These are phyloP conservation scores for Talinum fruticosum DNA, from an alignment of 148 eudicot genomes.

Conservation along the genomic window DNA sequence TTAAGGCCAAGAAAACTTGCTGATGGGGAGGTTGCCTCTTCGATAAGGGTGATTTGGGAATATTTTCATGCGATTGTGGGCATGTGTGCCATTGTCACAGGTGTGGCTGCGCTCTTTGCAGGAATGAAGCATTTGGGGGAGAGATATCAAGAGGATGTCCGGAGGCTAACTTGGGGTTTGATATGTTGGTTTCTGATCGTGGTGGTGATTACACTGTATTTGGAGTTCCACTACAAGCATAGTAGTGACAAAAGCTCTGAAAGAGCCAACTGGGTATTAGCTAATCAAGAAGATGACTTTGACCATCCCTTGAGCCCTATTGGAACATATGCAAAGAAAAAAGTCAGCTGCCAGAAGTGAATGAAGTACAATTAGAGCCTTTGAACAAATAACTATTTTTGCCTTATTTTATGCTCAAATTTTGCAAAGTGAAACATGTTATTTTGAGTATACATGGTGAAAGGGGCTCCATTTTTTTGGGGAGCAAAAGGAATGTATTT, in stretches of 20 bases:
- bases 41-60: slow-evolving; percentile 66
- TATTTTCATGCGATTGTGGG: slow-evolving; percentile 62
- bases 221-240: slow-evolving; percentile 58
- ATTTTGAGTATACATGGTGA: slow-evolving; percentile 12
- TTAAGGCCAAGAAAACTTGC: slow-evolving; percentile 68
- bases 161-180: slow-evolving; percentile 68
- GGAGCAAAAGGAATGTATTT: slow-evolving; percentile 2
- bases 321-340: slow-evolving; percentile 39
- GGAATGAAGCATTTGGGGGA: slow-evolving; percentile 91
- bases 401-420: slow-evolving; percentile 19
- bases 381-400: slow-evolving; percentile 37
- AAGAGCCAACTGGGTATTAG: slow-evolving; percentile 73
- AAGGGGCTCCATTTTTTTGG: slow-evolving; percentile 18
- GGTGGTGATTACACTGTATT: slow-evolving; percentile 44
- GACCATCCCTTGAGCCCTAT: slow-evolving; percentile 45
- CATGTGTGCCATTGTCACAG: slow-evolving; percentile 56
- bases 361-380: slow-evolving; percentile 84
- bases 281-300: slow-evolving; percentile 72
- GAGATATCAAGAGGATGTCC: slow-evolving; percentile 65
- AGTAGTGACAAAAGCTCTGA: slow-evolving; percentile 34
- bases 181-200: slow-evolving; percentile 66
- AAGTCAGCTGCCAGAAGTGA: slow-evolving; percentile 41
- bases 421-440: background rate
- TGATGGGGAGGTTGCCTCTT: slow-evolving; percentile 43
- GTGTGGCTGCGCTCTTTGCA: slow-evolving; percentile 61